These are phyloP conservation scores for Colletotrichum zoysiae DNA, from an alignment of 2,329 filamentous ascomycete genomes.

Conservation along the genomic window DNA sequence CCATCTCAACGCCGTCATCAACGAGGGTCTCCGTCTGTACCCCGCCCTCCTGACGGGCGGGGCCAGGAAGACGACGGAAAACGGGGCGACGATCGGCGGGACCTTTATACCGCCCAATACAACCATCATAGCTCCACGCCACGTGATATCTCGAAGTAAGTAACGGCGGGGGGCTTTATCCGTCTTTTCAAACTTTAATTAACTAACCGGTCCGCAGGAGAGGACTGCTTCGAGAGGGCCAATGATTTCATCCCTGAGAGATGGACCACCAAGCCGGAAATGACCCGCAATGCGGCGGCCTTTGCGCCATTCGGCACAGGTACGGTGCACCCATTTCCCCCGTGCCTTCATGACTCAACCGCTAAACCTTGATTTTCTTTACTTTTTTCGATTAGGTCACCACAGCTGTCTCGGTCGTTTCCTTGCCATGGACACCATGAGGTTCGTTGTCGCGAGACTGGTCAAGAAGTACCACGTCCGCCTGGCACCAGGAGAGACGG, in stretches of 20 bases:
- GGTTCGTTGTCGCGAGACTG: conserved; percentile 37
- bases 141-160: conserved; percentile 52
- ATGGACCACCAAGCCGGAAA: conserved; percentile 50
- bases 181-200: background rate
- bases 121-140: conserved; percentile 42
- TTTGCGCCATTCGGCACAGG: conserved; percentile 52
- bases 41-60: conserved; percentile 38
- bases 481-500: conserved; percentile 36
- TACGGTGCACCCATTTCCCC: conserved; percentile 12
- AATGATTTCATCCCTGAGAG: conserved; percentile 54
- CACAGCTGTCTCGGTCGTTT: conserved; percentile 40
- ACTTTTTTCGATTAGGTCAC: conserved; percentile 11
- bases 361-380: background rate
- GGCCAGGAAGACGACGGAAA: conserved; percentile 39
- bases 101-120: conserved; percentile 39
- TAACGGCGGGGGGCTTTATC: background rate
- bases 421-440: conserved; percentile 37
- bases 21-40: conserved; percentile 40
- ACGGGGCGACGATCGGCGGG: conserved; percentile 36
- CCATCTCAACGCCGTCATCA: conserved; percentile 45
- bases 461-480: conserved; percentile 36
- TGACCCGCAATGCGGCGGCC: conserved; percentile 49
- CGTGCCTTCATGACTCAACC: background rate
- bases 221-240: conserved; percentile 47
- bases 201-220: conserved; percentile 40